Percentiles rank a stretch among this genome's conserved stretches.
These are phyloP conservation scores for Colletotrichum viniferum DNA, from an alignment of 2,329 filamentous ascomycete genomes.

Conservation along the genomic window DNA sequence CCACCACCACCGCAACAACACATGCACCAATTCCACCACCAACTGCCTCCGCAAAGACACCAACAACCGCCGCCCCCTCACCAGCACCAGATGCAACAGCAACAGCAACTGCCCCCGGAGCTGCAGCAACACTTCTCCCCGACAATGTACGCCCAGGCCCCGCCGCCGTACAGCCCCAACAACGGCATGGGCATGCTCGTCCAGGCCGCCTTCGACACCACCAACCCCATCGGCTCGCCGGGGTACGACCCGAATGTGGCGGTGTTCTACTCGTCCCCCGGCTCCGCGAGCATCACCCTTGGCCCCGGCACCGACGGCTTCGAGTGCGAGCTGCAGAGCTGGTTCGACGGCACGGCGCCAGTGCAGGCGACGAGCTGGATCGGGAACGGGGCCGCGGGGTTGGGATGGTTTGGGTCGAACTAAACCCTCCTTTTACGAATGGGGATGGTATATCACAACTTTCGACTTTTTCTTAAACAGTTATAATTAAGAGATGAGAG, in stretches of 20 bases:
- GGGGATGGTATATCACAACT: background rate
- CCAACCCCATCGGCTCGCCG: constrained; percentile 22
- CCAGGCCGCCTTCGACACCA: constrained; percentile 40
- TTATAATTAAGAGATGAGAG: background rate
- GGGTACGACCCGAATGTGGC: constrained; percentile 26
- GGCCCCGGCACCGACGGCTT: constrained; percentile 48
- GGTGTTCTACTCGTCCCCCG: constrained; percentile 18
- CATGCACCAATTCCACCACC: background rate
- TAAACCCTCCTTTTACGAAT: background rate
- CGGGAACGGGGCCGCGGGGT: constrained; percentile 16
- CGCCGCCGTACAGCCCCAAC: constrained; percentile 25
- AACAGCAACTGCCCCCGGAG: constrained; percentile 20
- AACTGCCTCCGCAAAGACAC: background rate
- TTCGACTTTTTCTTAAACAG: background rate
- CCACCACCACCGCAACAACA: background rate
- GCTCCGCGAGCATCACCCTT: constrained; percentile 27
- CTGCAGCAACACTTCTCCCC: constrained; percentile 18
- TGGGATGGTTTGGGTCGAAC: constrained; percentile 9
- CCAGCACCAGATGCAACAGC: constrained; percentile 21
- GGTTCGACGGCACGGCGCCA: constrained; percentile 18
- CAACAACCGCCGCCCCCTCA: background rate
- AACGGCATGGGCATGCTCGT: constrained; percentile 47
- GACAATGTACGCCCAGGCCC: constrained; percentile 22
- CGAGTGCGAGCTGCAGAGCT: constrained; percentile 45
- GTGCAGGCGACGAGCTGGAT: constrained; percentile 17